Percentiles rank a stretch among this genome's conserved stretches.
phyloP scores from a whole-genome alignment of 2,329 filamentous ascomycete genomes.

The Claviceps sp. region DNA sequence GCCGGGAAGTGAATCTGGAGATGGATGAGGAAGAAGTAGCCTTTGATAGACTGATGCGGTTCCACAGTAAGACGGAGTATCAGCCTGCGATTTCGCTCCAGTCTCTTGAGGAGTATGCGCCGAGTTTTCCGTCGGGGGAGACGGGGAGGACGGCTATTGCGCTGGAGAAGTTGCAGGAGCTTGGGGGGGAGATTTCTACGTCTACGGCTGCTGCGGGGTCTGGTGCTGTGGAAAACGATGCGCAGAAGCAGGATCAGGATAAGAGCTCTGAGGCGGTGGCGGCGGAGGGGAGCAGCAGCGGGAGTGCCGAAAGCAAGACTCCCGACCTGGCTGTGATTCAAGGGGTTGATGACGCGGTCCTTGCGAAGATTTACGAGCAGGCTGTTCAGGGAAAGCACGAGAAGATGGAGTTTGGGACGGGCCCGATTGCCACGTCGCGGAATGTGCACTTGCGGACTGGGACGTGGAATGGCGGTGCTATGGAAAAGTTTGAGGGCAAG shows the following conservation, averaged over 20 bases:
- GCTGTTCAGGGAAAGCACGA: conserved; percentile 25
- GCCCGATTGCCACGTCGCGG: conserved; percentile 21
- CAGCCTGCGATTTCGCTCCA: conserved; percentile 21
- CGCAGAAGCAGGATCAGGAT: conserved; percentile 14
- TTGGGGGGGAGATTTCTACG: conserved; percentile 11
- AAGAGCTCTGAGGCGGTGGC: conserved; percentile 16
- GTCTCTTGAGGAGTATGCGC: conserved; percentile 17
- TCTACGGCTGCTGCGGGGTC: too few species aligned
- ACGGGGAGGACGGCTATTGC: conserved; percentile 20
- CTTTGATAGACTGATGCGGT: conserved; percentile 14
- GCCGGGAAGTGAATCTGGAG: too few species aligned
- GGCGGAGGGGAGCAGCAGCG: conserved; percentile 18
- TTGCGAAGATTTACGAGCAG: conserved; percentile 18
- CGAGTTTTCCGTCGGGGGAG: conserved; percentile 15
- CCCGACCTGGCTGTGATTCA: conserved; percentile 12
- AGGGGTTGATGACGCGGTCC: conserved; percentile 20
- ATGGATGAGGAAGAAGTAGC: too few species aligned
- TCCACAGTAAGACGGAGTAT: conserved; percentile 19
- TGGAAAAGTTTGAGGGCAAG: conserved; percentile 27
- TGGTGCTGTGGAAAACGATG: conserved; percentile 7
- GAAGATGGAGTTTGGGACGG: conserved; percentile 19
- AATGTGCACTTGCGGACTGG: conserved; percentile 24
- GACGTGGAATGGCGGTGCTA: conserved; percentile 22
- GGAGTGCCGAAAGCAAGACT: conserved; percentile 4
- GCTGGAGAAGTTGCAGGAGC: conserved; percentile 21